phyloP scores from a whole-genome alignment of 2,329 filamentous ascomycete genomes.

The Ophioceras dolichostomum region DNA sequence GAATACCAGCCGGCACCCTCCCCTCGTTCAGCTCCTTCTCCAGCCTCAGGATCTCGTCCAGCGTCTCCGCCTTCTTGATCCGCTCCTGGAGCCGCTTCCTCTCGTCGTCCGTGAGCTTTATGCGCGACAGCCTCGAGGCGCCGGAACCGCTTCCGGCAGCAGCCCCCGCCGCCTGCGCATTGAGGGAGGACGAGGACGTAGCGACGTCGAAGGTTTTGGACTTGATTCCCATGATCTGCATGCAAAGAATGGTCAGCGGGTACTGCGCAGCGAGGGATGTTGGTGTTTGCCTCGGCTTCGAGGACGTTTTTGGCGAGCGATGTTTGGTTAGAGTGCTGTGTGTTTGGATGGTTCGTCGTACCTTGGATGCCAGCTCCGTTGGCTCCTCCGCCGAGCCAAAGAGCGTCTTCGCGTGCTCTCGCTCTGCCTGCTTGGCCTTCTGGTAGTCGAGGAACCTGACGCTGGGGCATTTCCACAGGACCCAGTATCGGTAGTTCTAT shows the following conservation, averaged over 20 bases:
- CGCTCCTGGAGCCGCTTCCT: constrained; percentile 73
- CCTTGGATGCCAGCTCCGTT: constrained; percentile 65
- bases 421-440: constrained; percentile 82
- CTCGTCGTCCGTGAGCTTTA: constrained; percentile 82
- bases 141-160: constrained; percentile 22
- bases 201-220: constrained; percentile 58
- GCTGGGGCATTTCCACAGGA: constrained; percentile 74
- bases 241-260: too few species aligned
- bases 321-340: too few species aligned
- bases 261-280: too few species aligned
- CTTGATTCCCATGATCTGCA: constrained; percentile 70
- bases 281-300: too few species aligned
- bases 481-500: constrained; percentile 84
- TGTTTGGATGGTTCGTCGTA: too few species aligned
- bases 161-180: constrained; percentile 16
- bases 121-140: constrained; percentile 56
- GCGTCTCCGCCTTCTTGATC: constrained; percentile 76
- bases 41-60: constrained; percentile 79
- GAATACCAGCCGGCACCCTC: constrained; percentile 60
- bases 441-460: constrained; percentile 87
- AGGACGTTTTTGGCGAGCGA: too few species aligned
- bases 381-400: constrained; percentile 74
- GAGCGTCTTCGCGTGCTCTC: constrained; percentile 61
- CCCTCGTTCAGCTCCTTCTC: constrained; percentile 92
- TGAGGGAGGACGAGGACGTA: too few species aligned